Percentiles rank a stretch among this genome's conserved stretches.
These are phyloP conservation scores for Gardenia jasminoides DNA, from an alignment of 257 asterid genomes.

Conservation along the genomic window DNA sequence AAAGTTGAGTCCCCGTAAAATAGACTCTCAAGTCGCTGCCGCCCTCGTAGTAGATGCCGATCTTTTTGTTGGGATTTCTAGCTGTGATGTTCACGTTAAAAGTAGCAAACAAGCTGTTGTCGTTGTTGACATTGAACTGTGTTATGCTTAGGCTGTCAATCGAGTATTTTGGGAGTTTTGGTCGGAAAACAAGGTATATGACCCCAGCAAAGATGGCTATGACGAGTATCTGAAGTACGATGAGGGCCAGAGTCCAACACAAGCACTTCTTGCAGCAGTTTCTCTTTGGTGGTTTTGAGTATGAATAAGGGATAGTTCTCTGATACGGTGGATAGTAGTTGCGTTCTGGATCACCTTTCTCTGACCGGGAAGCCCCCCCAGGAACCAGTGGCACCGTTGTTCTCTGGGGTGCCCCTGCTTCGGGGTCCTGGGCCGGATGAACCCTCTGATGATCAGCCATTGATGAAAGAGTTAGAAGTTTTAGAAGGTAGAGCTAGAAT, in stretches of 20 bases:
- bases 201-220: slow-evolving; percentile 58
- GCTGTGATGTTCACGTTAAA: slow-evolving; percentile 74
- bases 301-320: slow-evolving; percentile 40
- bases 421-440: slow-evolving; percentile 68
- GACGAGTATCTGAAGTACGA: slow-evolving; percentile 38
- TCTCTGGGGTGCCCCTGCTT: slow-evolving; percentile 24
- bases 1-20: slow-evolving; percentile 54
- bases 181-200: slow-evolving; percentile 64
- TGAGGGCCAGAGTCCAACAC: slow-evolving; percentile 61
- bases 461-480: neutral
- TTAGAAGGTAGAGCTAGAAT: neutral
- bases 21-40: slow-evolving; percentile 74
- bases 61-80: slow-evolving; percentile 75
- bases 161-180: slow-evolving; percentile 73
- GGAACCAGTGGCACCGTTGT: slow-evolving; percentile 69
- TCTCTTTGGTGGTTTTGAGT: slow-evolving; percentile 47
- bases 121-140: slow-evolving; percentile 43
- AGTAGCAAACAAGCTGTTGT: slow-evolving; percentile 59
- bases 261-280: slow-evolving; percentile 56
- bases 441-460: slow-evolving; percentile 78
- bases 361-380: slow-evolving; percentile 57
- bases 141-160: slow-evolving; percentile 66
- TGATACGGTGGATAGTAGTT: slow-evolving; percentile 18
- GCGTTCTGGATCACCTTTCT: slow-evolving; percentile 71
- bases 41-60: slow-evolving; percentile 73